Evolutionary conservation across 2,329 filamentous ascomycete species (phyloP).

Genomic region (Penicillium occitanis): DNA sequence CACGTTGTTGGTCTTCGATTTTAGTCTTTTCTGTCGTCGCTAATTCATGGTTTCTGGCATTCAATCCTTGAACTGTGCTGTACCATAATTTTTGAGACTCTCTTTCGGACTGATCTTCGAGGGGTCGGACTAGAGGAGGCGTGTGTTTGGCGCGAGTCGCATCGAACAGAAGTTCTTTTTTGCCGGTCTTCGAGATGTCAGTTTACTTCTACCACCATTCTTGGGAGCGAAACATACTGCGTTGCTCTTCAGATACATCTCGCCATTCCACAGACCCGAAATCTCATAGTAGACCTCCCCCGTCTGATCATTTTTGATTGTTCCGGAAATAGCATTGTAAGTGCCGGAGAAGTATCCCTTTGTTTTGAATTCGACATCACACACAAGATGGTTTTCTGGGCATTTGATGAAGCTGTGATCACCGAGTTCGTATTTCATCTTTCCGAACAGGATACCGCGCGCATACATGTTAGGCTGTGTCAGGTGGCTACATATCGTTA

Average conservation of each 20-base stretch:
- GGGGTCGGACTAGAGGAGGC: conserved; percentile 68
- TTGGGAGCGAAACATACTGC: conserved; percentile 56
- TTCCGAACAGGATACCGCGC: conserved; percentile 91
- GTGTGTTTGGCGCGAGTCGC: conserved; percentile 75
- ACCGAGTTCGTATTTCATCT: conserved; percentile 99
- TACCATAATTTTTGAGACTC: conserved; percentile 90
- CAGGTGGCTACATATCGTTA: conserved; percentile 62
- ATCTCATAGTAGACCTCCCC: conserved; percentile 88
- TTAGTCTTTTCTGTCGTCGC: conserved; percentile 96
- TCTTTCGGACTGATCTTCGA: conserved; percentile 82
- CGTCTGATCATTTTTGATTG: conserved; percentile 82
- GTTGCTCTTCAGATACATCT: conserved; percentile 88
- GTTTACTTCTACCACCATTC: background rate
- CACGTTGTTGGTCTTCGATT: conserved; percentile 87
- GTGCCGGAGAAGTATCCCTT: conserved; percentile 96
- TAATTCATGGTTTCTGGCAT: conserved; percentile 77
- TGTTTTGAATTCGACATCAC: conserved; percentile 96
- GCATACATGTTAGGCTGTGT: conserved; percentile 99
- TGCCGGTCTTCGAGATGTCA: conserved; percentile 65
- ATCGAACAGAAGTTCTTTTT: conserved; percentile 87
- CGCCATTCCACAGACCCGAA: conserved; percentile 87
- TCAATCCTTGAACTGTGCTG: conserved; percentile 76
- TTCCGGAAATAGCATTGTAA: conserved; percentile 93
- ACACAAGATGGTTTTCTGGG: conserved; percentile 79
- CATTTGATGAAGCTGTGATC: conserved; percentile 93